phyloP scores from a whole-genome alignment of 768 basidiomycete genomes.

The Paxillus involutus region DNA sequence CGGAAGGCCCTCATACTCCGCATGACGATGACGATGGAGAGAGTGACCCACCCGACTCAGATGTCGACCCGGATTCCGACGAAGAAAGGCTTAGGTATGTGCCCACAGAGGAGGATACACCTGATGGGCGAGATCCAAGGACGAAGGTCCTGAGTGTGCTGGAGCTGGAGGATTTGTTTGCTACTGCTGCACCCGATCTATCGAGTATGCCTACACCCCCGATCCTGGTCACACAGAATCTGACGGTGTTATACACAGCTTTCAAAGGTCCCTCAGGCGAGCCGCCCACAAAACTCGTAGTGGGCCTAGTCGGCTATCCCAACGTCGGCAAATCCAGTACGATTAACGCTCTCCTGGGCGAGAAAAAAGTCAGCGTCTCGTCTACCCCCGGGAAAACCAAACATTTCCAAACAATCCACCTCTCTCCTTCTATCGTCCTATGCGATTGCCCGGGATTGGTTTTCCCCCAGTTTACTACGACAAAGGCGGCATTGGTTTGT shows the following conservation, averaged over 20 bases:
- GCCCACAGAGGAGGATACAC: constrained; percentile 52
- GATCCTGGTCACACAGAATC: not conserved
- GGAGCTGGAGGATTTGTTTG: constrained; percentile 85
- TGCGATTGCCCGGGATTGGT: constrained; percentile 99
- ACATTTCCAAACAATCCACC: constrained; percentile 96
- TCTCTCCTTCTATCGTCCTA: constrained; percentile 83
- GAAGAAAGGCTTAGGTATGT: constrained; percentile 47
- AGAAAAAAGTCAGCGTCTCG: constrained; percentile 98
- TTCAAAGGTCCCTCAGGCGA: constrained; percentile 61
- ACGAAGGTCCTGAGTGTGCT: constrained; percentile 79
- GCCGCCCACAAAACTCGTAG: constrained; percentile 61
- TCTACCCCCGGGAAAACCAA: constrained; percentile 98
- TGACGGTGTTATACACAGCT: constrained; percentile 38
- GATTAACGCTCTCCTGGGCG: constrained; percentile 93
- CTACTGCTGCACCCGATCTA: constrained; percentile 67
- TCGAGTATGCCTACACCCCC: constrained; percentile 46
- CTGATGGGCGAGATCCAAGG: constrained; percentile 58
- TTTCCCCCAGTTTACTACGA: constrained; percentile 97
- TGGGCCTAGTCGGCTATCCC: constrained; percentile 96
- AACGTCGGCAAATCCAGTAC: constrained; percentile 99
- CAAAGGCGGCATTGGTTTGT: constrained; percentile 93
- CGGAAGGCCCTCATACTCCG: constrained; percentile 25
- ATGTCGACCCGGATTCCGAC: constrained; percentile 30
- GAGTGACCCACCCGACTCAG: constrained; percentile 23
- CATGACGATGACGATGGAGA: constrained; percentile 31